Evolutionary conservation across 768 basidiomycete species (phyloP), one percentile per base, ranked within the genome.

Genomic region (Amanita muscaria): DNA sequence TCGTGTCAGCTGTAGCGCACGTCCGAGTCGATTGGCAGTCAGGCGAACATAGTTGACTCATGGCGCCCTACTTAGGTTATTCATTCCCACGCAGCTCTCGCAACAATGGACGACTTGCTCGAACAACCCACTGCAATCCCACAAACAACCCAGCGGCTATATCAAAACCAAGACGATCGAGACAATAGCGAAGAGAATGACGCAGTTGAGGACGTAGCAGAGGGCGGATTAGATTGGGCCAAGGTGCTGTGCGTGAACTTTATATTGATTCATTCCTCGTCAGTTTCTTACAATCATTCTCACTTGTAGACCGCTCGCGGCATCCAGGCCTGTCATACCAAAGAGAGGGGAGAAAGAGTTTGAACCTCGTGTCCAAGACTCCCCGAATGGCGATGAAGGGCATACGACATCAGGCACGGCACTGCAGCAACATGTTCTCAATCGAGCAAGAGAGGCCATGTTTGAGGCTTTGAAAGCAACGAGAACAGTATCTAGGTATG

Each of bases 331-430:
- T 2, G 69, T 86, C 2, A 93, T 99, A 40, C 96, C 96, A 5
- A 93, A 88, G 61, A 78, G 96, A 21, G 96, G 96, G 2, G 96
- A 98, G 63, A 98, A 99, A 59, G 93, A 98, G 51, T 98, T 91
- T 52, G 94, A 98, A 59, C 96, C 96, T 1, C 54, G 64, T 33
- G 34, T 32, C 19, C 33, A 29, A 9, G 34, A 11, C 11, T 21
- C 34, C 16, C 3, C 24, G 14, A 18, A 29, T 29, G 4, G 32
- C 12, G 40, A 30, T 30, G 30, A 21, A 16, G 5, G 8, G 6
- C 19, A 18, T 25, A 2, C 14, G 14, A 9, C 38, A 6, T 6
- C 18, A 7, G 86, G 83, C 5, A 83, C 88, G 9, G 77, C 76
- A 10, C 66, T 89, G 10, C 96, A 98, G 56, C 64, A 79, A 21